Conservation (phyloP, 2,329 filamentous ascomycete species). For the Pseudogymnoascus destructans region DNA sequence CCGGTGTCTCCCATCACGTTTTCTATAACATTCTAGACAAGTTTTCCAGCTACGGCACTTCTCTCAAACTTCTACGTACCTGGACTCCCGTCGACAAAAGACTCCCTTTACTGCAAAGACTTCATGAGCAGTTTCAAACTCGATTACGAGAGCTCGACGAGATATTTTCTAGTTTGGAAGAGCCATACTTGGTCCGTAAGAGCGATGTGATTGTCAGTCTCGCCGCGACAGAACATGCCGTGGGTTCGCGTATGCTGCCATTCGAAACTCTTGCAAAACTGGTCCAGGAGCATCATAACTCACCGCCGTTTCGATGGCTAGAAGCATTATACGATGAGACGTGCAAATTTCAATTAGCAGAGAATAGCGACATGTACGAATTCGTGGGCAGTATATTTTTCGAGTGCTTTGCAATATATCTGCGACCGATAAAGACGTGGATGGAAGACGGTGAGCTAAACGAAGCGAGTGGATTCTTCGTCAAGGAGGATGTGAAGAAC, state of each 20-base stretch:
- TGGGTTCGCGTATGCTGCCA: conserved; percentile 43
- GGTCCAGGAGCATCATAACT: conserved; percentile 16
- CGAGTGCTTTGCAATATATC: conserved; percentile 68
- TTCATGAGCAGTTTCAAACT: conserved; percentile 24
- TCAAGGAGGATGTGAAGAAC: conserved; percentile 44
- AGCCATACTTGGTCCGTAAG: conserved; percentile 40
- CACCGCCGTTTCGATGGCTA: conserved; percentile 53
- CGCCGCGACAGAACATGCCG: conserved; percentile 44
- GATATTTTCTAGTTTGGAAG: conserved; percentile 46
- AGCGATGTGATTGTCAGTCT: conserved; percentile 52
- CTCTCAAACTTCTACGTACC: conserved; percentile 33
- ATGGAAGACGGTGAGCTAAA: conserved; percentile 66
- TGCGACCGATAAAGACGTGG: conserved; percentile 69
- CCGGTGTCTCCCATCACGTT: conserved; percentile 26
- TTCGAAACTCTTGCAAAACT: conserved; percentile 40
- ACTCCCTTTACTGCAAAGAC: conserved; percentile 22
- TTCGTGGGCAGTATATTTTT: conserved; percentile 61
- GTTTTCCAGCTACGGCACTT: conserved; percentile 36
- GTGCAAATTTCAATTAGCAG: conserved; percentile 55
- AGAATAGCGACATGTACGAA: conserved; percentile 46
- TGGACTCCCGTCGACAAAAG: conserved; percentile 31
- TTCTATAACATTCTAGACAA: conserved; percentile 29
- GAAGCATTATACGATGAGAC: conserved; percentile 64
- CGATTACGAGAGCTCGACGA: conserved; percentile 45
- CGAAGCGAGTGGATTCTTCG: conserved; percentile 59